Evolutionary conservation across 306 rosid species (phyloP).

Genomic region (Gleditsia sinensis): DNA sequence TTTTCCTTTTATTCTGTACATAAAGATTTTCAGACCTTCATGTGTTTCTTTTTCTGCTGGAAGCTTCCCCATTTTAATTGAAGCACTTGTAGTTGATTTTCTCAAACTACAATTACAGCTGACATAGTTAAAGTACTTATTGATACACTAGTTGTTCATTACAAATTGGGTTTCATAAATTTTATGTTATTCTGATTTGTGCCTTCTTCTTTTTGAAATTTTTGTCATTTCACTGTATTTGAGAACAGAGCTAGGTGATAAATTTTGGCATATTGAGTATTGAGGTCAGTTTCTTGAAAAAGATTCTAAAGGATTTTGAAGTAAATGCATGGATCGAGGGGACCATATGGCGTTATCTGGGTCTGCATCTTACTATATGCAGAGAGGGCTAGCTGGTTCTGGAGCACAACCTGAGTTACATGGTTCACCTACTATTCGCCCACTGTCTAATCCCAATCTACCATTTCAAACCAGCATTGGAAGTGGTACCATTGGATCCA

Average conservation of each 20-base stretch:
- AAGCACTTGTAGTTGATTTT: constrained; percentile 19
- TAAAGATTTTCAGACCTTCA: background rate
- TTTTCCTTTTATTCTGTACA: background rate
- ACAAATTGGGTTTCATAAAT: constrained; percentile 27
- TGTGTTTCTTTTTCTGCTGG: constrained; percentile 21
- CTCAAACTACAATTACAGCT: constrained; percentile 21
- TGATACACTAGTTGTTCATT: constrained; percentile 29
- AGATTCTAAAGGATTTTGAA: constrained; percentile 34
- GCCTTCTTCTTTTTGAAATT: constrained; percentile 25
- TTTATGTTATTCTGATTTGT: constrained; percentile 33
- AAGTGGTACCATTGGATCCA: constrained; percentile 59
- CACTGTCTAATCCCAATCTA: constrained; percentile 58
- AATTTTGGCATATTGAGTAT: constrained; percentile 30
- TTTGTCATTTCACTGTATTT: constrained; percentile 34
- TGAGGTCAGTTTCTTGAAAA: constrained; percentile 36
- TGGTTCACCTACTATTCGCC: constrained; percentile 56
- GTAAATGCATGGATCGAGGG: constrained; percentile 96
- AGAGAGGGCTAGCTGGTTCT: constrained; percentile 63
- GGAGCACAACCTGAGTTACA: constrained; percentile 70
- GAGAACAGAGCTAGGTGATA: constrained; percentile 45
- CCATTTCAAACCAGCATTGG: constrained; percentile 67
- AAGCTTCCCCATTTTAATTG: constrained; percentile 24
- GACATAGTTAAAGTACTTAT: background rate
- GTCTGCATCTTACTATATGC: constrained; percentile 74
- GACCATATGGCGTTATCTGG: constrained; percentile 82